Base-by-base conservation (phyloP, 1,284 basidiomycete species). In the Marasmius fiardii region DNA sequence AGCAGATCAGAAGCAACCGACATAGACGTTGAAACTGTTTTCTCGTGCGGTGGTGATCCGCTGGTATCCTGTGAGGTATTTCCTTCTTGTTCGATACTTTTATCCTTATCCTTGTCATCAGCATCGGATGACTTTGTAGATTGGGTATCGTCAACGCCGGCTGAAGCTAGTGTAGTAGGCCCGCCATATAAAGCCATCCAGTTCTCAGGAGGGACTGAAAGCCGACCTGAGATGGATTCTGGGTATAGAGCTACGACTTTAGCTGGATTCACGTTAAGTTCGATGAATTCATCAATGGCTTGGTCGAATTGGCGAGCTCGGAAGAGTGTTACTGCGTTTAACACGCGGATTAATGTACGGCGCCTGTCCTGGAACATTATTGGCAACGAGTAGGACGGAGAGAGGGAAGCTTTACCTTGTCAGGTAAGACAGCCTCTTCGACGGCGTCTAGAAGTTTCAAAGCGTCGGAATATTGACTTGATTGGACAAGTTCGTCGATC, bases 211-310 rank as follows among this genome's bases (percentile, higher is more conserved):
- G 86, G 81, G 0, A 89, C 81, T 12, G 86, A 77, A 11, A 98
- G 71, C 31, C 90, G 78, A 3, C 96, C 96, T 0, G 94, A 82
- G 1, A 99, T 83, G 16, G 76, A 77, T 47, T 89, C 80, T 0
- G 94, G 92, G 68, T 92, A 99, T 3, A 98, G 75, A 0, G 95
- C 90, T 12, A 99, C 82, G 0, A 99, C 92, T 65, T 95, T 93
- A 1, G 94, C 93, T 0, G 96, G 96, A 65, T 97, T 96, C 60
- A 93, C 79, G 61, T 98, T 90, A 44, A 96, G 83, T 43, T 89
- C 83, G 51, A 95, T 83, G 68, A 99, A 96, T 0, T 85, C 82
- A 65, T 96, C 89, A 55, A 98, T 87, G 0, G 96, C 95, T 14
- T 77, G 73, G 58, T 90, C 85, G 63, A 81, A 94, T 53, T 85